Base-by-base conservation (phyloP, 2,329 filamentous ascomycete species). In the Alternaria sp. region DNA sequence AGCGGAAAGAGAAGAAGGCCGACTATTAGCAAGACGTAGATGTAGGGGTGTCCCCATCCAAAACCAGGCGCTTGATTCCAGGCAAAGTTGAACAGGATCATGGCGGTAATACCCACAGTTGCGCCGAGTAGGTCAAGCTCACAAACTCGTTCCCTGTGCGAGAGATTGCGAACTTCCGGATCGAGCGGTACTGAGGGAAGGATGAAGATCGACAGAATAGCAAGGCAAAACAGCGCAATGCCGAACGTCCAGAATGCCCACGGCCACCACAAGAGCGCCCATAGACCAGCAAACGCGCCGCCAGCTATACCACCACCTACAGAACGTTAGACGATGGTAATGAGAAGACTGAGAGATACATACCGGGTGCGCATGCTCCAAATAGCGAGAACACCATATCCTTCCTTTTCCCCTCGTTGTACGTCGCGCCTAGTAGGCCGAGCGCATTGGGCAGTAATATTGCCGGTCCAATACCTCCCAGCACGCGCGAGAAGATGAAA, bases 31-130 rank as follows among this genome's bases (percentile, higher is more conserved):
- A 86, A 78, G 0, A 85, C 79, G 62, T 86, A 85, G n/a, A 89
- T 81, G 59, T 88, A 88, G 0, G 86, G 80, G 7, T 82, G 80
- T 1, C 78, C 67, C 89, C 89, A 91, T 2, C 88, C 87, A 2
- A 83, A 85, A 0, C 87, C 81, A 0, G 87, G 84, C 0, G 86
- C 88, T 71, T 91, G 88, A 62, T 89, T 91, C 87, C 88, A 90
- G 0, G 88, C 86, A 68, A 91, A 87, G 73, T 90, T 90, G 77
- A 91, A 83, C 17, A 91, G 80, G 7, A 74, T 81, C 23, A 91
- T 79, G 0, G 84, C 85, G 0, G 81, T 79, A 17, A 90, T 82
- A 1, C 89, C 88, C 4, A 81, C 77, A 5, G 79, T 62, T 6
- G 81, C 81, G 11, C 85, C 86, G 6, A 82, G 69, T 19, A 82